Evolutionary conservation across 2,329 filamentous ascomycete species (phyloP).

Genomic region (Neurospora crassa): DNA sequence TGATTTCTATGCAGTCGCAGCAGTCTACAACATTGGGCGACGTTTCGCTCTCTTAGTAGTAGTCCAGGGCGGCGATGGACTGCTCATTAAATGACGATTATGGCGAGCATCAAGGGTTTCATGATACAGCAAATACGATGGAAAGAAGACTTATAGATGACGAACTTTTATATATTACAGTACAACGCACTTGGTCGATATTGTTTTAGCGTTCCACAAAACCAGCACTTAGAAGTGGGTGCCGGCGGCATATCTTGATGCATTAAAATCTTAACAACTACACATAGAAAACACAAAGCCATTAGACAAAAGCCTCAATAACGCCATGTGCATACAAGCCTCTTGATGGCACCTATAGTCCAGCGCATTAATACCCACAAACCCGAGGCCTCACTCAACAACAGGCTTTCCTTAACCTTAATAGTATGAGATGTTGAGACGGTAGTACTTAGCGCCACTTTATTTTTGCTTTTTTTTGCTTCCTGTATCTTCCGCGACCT

Average conservation of each 20-base stretch:
- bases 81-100: neutral
- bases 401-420: neutral
- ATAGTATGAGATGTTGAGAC: neutral
- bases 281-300: no score
- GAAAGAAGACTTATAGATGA: neutral
- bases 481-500: neutral
- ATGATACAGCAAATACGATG: no score
- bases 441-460: neutral
- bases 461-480: neutral
- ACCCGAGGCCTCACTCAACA: neutral
- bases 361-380: neutral
- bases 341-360: neutral
- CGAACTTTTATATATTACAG: neutral
- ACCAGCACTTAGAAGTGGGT: no score
- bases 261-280: no score
- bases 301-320: no score
- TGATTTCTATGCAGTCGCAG: slow-evolving; percentile 38
- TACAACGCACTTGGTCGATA: neutral
- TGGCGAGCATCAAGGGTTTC: neutral
- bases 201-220: no score
- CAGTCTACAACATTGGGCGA: slow-evolving; percentile 10
- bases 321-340: neutral
- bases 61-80: neutral
- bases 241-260: no score
- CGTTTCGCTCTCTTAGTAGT: slow-evolving; percentile 6